Conservation (phyloP, 1,284 basidiomycete species). For the Moesziomyces antarcticus region DNA sequence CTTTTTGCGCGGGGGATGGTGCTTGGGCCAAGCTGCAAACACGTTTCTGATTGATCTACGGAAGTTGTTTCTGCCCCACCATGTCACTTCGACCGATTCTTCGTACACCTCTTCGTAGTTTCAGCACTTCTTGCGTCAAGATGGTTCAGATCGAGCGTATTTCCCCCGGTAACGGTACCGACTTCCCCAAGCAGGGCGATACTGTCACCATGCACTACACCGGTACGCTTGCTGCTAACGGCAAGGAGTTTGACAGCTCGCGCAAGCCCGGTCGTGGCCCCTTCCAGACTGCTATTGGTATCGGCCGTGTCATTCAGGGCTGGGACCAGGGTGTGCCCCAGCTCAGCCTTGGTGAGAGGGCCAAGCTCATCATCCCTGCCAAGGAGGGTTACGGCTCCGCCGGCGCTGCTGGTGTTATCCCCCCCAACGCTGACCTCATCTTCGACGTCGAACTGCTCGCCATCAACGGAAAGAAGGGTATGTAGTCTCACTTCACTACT, state of each 20-base stretch:
- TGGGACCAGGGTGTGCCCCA: slow-evolving; percentile 70
- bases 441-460: slow-evolving; percentile 69
- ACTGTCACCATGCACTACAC: slow-evolving; percentile 64
- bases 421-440: slow-evolving; percentile 62
- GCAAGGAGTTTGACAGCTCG: slow-evolving; percentile 65
- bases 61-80: too few species aligned
- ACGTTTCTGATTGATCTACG: too few species aligned
- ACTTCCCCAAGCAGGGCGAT: slow-evolving; percentile 64
- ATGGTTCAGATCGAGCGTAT: slow-evolving; percentile 66
- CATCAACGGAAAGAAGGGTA: slow-evolving; percentile 65
- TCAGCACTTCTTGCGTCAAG: slow-evolving; percentile 2
- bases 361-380: slow-evolving; percentile 55
- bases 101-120: background rate
- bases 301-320: slow-evolving; percentile 68
- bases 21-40: too few species aligned
- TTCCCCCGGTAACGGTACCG: slow-evolving; percentile 66
- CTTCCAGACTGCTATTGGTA: slow-evolving; percentile 59
- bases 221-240: slow-evolving; percentile 59
- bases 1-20: too few species aligned
- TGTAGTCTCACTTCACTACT: too few species aligned
- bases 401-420: slow-evolving; percentile 66
- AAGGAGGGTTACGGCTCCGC: slow-evolving; percentile 68
- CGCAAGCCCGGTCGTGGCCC: slow-evolving; percentile 65
- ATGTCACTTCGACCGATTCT: too few species aligned
- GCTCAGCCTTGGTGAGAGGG: slow-evolving; percentile 69